These are phyloP conservation scores for Penicillium vulpinum DNA, from an alignment of 2,329 filamentous ascomycete genomes.

Conservation along the genomic window DNA sequence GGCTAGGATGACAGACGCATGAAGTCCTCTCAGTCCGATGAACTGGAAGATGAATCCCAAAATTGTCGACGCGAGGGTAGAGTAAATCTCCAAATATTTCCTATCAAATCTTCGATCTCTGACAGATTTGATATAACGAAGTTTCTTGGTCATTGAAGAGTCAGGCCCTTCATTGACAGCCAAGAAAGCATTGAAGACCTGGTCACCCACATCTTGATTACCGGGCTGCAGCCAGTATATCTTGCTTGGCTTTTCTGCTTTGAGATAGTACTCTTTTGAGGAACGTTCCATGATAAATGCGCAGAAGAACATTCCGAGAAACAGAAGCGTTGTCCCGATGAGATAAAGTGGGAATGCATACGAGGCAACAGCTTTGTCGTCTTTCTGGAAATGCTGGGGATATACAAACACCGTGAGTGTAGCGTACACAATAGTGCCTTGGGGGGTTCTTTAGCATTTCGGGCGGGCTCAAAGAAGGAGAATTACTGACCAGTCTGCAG, in stretches of 20 bases:
- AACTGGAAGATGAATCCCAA: slow-evolving; percentile 43
- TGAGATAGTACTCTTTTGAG: slow-evolving; percentile 29
- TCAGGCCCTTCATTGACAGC: slow-evolving; percentile 25
- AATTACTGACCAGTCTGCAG: slow-evolving; percentile 31
- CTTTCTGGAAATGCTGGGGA: slow-evolving; percentile 27
- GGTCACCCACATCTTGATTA: slow-evolving; percentile 39
- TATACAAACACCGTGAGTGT: slow-evolving; percentile 32
- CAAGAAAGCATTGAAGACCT: slow-evolving; percentile 41
- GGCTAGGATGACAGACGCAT: slow-evolving; percentile 38
- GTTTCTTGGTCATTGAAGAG: slow-evolving; percentile 13
- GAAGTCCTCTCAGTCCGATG: slow-evolving; percentile 39
- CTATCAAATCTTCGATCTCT: slow-evolving; percentile 15
- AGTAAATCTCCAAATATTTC: slow-evolving; percentile 20
- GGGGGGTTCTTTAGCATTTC: not conserved
- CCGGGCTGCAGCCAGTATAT: slow-evolving; percentile 44
- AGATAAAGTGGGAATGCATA: slow-evolving; percentile 40
- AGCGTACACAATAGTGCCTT: slow-evolving; percentile 32
- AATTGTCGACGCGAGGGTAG: slow-evolving; percentile 29
- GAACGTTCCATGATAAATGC: slow-evolving; percentile 37
- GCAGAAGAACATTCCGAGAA: slow-evolving; percentile 37
- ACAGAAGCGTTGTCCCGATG: slow-evolving; percentile 34
- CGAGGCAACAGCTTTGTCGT: slow-evolving; percentile 23
- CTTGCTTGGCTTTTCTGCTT: slow-evolving; percentile 28
- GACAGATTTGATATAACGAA: slow-evolving; percentile 33
- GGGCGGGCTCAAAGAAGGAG: not conserved